These are phyloP conservation scores for Arachis hypogaea DNA, from an alignment of 306 rosid species.

Conservation along the genomic window DNA sequence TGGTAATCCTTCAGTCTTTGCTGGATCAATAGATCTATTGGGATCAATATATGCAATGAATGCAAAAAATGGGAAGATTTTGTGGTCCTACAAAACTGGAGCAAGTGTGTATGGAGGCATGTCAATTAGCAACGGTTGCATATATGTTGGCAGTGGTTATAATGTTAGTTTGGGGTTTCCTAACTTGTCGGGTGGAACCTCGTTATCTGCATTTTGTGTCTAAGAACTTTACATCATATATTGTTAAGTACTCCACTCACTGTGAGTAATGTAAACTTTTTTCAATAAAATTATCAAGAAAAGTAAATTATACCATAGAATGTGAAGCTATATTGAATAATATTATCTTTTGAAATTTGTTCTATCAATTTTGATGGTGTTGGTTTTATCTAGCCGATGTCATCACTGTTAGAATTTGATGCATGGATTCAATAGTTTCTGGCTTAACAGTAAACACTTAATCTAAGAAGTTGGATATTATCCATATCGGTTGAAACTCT, in stretches of 20 bases:
- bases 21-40: slow-evolving; percentile 47
- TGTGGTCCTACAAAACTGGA: slow-evolving; percentile 61
- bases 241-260: background rate
- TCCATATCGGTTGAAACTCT: too few species aligned
- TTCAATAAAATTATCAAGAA: background rate
- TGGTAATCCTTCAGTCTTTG: too few species aligned
- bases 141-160: slow-evolving; percentile 53
- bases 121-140: slow-evolving; percentile 39
- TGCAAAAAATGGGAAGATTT: slow-evolving; percentile 47
- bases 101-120: slow-evolving; percentile 64
- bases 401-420: too few species aligned
- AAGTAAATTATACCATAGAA: background rate
- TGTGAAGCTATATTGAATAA: background rate
- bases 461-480: too few species aligned
- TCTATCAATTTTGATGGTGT: too few species aligned
- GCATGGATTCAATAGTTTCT: too few species aligned
- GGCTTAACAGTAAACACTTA: too few species aligned
- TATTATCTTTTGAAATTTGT: too few species aligned
- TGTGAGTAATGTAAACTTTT: background rate
- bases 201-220: slow-evolving; percentile 59
- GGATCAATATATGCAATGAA: slow-evolving; percentile 60
- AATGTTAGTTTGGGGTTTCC: slow-evolving; percentile 12
- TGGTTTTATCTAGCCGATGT: too few species aligned
- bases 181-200: slow-evolving; percentile 50
- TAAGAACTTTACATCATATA: background rate